Base-by-base conservation (phyloP, 2,329 filamentous ascomycete genomes). In the Aulographum hederae region DNA sequence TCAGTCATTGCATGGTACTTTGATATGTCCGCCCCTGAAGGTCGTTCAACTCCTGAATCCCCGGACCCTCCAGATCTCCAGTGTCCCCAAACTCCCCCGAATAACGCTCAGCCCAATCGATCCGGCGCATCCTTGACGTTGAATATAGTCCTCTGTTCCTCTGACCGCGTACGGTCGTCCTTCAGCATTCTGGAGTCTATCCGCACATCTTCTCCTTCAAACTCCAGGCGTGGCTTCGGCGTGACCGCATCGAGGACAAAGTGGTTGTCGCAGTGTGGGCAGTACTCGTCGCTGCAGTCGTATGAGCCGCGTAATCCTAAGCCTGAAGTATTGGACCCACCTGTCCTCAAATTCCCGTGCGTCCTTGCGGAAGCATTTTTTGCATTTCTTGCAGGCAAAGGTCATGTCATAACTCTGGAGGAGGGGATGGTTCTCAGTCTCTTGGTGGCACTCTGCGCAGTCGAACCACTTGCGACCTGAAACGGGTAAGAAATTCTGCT, bases 311-410 rank as follows among this genome's bases (percentile, higher is more conserved):
- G 30, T 18, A 16, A 20, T 17, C 12, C 4, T 18, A 5, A 25
- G 13, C 21, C 10, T 10, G 10, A 25, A 10, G 10, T 13, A 25
- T 21, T 6, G 18, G 18, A 6, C 6, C 4, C n/a, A 65, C 63
- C 62, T 77, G 44, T 98, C 89, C 44, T 98, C 89, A 46, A 93
- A 94, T 52, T 93, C 80, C 41, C 71, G 61, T 28, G 78, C 78
- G 46, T 98, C 81, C 53, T 95, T 98, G 43, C 89, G 78, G 64
- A 98, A 98, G 56, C 77, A 85, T 59, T 98, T 98, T 44, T 78
- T 85, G 73, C 89, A 98, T 62, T 98, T 98, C 48, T 98, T 98
- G 69, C 89, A 98, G 32, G 81, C 82, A 48, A 98, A 95, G 23
- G 64, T 69, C 82, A 98, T 92, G 49, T 98, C 89, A 44, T 75